phyloP scores from a whole-genome alignment of 2,329 filamentous ascomycete species.

The Ambrosiella xylebori region DNA sequence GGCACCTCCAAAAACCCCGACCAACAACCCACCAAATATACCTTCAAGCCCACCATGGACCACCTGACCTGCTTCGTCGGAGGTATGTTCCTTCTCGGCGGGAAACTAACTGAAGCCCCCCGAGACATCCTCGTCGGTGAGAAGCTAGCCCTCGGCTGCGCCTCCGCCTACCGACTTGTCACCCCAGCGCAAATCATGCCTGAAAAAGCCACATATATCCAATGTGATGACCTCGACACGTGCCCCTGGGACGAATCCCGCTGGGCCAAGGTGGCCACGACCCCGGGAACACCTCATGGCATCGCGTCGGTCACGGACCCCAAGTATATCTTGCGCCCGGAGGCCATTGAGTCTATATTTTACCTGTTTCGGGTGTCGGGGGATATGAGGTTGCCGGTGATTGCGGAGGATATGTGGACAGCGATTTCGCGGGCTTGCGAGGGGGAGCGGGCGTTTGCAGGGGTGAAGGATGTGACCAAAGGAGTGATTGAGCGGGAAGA shows the following conservation, averaged over 20 bases:
- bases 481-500: conserved; percentile 18
- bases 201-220: conserved; percentile 36
- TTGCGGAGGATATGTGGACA: conserved; percentile 59
- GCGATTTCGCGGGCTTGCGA: conserved; percentile 43
- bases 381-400: conserved; percentile 44
- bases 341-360: conserved; percentile 69
- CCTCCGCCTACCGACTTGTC: conserved; percentile 43
- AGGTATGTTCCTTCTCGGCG: conserved; percentile 46
- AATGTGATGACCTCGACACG: conserved; percentile 19
- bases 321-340: conserved; percentile 51
- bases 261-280: conserved; percentile 18
- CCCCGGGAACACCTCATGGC: conserved; percentile 30
- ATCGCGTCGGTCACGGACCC: conserved; percentile 37
- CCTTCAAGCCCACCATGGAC: conserved; percentile 25
- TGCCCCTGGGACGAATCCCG: conserved; percentile 20
- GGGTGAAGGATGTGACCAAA: conserved; percentile 42
- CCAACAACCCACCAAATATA: conserved; percentile 17
- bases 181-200: conserved; percentile 43
- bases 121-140: conserved; percentile 39
- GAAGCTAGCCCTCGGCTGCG: conserved; percentile 44
- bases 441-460: conserved; percentile 45
- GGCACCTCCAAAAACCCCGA: conserved; percentile 14
- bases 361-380: conserved; percentile 61
- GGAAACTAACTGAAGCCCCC: conserved; percentile 31
- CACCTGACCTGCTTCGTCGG: conserved; percentile 50